Conservation (phyloP, 495 filamentous ascomycete species). For the Lophiotrema nucula region DNA sequence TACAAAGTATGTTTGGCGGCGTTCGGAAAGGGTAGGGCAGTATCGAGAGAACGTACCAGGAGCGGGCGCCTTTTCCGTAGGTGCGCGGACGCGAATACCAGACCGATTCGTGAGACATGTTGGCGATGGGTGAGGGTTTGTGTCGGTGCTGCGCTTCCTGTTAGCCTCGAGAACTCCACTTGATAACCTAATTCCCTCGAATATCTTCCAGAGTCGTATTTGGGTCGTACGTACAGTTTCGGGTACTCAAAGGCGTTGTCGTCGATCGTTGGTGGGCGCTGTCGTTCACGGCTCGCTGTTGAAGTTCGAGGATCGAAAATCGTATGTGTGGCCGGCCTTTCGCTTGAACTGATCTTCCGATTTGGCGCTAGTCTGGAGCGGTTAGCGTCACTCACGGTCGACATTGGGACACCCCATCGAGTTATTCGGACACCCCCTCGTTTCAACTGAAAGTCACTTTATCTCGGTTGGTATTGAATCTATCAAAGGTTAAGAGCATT, state of each 20-base stretch:
- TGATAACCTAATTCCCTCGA: not conserved
- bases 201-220: not conserved
- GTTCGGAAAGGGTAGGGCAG: not conserved
- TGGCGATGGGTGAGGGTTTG: constrained; percentile 12
- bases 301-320: not conserved
- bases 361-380: too few species aligned
- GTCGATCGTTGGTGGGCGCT: not conserved
- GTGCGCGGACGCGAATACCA: constrained; percentile 95
- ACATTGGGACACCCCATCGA: too few species aligned
- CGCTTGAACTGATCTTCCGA: too few species aligned
- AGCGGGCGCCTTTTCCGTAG: constrained; percentile 92
- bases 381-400: too few species aligned
- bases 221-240: not conserved
- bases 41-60: constrained; percentile 63
- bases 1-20: not conserved
- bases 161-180: constrained; percentile 1
- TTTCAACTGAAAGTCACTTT: too few species aligned
- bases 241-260: not conserved
- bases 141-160: not conserved
- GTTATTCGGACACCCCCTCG: too few species aligned
- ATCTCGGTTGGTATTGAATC: too few species aligned
- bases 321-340: constrained; percentile 12
- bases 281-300: constrained; percentile 7
- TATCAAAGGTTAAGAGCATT: too few species aligned
- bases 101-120: constrained; percentile 98